Percentiles rank a stretch among this genome's conserved stretches.
phyloP scores from a whole-genome alignment of 495 filamentous ascomycete genomes.

The Penicillium maclennaniae region DNA sequence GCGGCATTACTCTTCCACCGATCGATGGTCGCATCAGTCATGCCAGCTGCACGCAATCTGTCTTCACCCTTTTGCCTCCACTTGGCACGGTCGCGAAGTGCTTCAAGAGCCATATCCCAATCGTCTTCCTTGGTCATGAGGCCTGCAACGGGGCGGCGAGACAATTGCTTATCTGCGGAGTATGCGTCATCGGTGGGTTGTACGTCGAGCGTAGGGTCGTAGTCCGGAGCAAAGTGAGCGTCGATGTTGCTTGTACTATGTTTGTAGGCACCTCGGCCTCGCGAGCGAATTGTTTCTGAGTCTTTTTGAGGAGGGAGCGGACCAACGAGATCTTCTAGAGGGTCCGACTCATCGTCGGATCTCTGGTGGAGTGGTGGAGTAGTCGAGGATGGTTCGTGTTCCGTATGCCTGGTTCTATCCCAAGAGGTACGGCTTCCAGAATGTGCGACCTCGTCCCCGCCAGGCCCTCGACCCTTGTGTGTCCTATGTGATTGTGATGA shows the following conservation, averaged over 20 bases:
- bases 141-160: slow-evolving; percentile 36
- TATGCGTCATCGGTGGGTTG: slow-evolving; percentile 49
- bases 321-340: slow-evolving; percentile 75
- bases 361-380: slow-evolving; percentile 3
- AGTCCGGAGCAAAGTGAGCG: slow-evolving; percentile 68
- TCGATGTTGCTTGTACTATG: slow-evolving; percentile 66
- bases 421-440: slow-evolving; percentile 11
- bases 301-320: slow-evolving; percentile 59
- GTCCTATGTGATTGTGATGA: slow-evolving; percentile 28
- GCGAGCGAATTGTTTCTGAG: slow-evolving; percentile 46
- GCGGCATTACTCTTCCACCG: slow-evolving; percentile 69
- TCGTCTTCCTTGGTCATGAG: slow-evolving; percentile 55
- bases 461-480: slow-evolving; percentile 7
- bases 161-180: slow-evolving; percentile 18
- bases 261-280: slow-evolving; percentile 71
- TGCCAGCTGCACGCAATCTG: slow-evolving; percentile 71
- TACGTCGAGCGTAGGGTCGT: slow-evolving; percentile 73
- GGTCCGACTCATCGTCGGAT: slow-evolving; percentile 60
- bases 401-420: neutral
- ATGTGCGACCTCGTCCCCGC: slow-evolving; percentile 2
- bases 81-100: slow-evolving; percentile 71
- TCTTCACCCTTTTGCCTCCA: slow-evolving; percentile 80
- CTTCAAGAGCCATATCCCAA: slow-evolving; percentile 83
- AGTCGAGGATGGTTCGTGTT: neutral
- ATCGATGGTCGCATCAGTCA: slow-evolving; percentile 69